Conservation (phyloP, 768 basidiomycete species). For the Boletus eberwhitei region DNA sequence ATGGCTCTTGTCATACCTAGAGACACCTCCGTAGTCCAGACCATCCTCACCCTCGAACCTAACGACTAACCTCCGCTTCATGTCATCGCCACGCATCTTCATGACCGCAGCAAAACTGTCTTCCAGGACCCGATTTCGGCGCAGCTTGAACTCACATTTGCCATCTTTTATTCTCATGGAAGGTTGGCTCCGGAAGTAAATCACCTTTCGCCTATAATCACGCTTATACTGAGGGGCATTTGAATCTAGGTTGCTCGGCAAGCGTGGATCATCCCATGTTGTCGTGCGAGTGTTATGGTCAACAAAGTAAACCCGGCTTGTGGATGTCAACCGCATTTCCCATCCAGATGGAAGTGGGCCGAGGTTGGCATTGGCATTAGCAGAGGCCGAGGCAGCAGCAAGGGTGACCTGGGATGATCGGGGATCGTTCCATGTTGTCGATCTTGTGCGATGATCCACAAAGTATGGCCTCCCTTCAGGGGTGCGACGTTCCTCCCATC, state of each 20-base stretch:
- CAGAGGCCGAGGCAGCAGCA: slow-evolving; percentile 39
- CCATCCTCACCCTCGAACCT: slow-evolving; percentile 80
- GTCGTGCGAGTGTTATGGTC: slow-evolving; percentile 90
- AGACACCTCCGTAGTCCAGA: slow-evolving; percentile 74
- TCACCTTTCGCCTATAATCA: slow-evolving; percentile 87
- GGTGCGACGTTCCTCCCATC: slow-evolving; percentile 91
- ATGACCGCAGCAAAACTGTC: slow-evolving; percentile 85
- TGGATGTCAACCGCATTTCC: slow-evolving; percentile 92
- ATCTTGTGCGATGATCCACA: slow-evolving; percentile 75
- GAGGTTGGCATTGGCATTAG: slow-evolving; percentile 55
- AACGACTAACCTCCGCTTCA: slow-evolving; percentile 70
- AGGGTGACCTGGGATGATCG: slow-evolving; percentile 52
- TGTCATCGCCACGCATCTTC: slow-evolving; percentile 67
- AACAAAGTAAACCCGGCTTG: slow-evolving; percentile 84
- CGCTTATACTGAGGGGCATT: slow-evolving; percentile 95
- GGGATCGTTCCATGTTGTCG: slow-evolving; percentile 91
- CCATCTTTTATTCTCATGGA: slow-evolving; percentile 74
- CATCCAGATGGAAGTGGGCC: slow-evolving; percentile 88
- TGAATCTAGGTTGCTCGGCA: slow-evolving; percentile 78
- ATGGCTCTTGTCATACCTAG: slow-evolving; percentile 44
- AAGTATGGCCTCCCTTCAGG: slow-evolving; percentile 81
- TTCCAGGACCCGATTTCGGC: slow-evolving; percentile 78
- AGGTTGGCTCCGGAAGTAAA: slow-evolving; percentile 90
- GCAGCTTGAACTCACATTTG: slow-evolving; percentile 84
- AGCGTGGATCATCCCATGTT: slow-evolving; percentile 89